Evolutionary conservation across 495 filamentous ascomycete genomes (phyloP).

Genomic region (Jackrogersella minutella): DNA sequence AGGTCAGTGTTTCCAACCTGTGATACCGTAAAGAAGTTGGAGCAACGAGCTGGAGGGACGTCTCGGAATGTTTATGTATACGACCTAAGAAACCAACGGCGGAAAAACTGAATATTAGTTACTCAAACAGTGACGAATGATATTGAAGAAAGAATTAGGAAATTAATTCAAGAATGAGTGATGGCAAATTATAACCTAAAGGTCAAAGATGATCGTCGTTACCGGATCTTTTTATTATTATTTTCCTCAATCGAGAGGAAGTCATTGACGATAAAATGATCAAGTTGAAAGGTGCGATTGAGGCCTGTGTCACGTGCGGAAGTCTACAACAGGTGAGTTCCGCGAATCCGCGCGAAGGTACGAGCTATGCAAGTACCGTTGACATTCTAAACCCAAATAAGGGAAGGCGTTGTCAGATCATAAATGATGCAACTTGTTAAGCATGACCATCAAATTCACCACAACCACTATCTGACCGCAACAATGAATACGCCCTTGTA

Average conservation of each 20-base stretch:
- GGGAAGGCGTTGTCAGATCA: not conserved
- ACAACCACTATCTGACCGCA: conserved; percentile 1
- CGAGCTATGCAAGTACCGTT: no score
- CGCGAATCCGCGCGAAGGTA: no score
- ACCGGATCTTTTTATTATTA: not conserved
- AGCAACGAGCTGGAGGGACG: conserved; percentile 11
- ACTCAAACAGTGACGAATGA: not conserved
- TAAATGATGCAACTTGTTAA: conserved; percentile 4
- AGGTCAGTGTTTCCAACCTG: conserved; percentile 18
- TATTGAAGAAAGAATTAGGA: not conserved
- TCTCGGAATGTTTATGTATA: conserved; percentile 27
- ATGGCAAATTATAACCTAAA: not conserved
- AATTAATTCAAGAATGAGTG: not conserved
- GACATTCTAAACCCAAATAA: not conserved
- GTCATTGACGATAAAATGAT: conserved; percentile 28
- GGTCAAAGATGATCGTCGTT: conserved; percentile 11
- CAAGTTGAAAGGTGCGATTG: conserved; percentile 24
- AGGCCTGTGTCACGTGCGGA: conserved; percentile 30
- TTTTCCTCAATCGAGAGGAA: conserved; percentile 7
- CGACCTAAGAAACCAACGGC: conserved; percentile 6
- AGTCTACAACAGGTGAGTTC: conserved; percentile 8
- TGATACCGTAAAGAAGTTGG: conserved; percentile 23
- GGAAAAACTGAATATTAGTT: no score
- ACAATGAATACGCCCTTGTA: not conserved
- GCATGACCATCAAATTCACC: not conserved